Evolutionary conservation across 2,329 filamentous ascomycete species (phyloP), one percentile per base, ranked within the genome.

Genomic region (Botrytis squamosa): DNA sequence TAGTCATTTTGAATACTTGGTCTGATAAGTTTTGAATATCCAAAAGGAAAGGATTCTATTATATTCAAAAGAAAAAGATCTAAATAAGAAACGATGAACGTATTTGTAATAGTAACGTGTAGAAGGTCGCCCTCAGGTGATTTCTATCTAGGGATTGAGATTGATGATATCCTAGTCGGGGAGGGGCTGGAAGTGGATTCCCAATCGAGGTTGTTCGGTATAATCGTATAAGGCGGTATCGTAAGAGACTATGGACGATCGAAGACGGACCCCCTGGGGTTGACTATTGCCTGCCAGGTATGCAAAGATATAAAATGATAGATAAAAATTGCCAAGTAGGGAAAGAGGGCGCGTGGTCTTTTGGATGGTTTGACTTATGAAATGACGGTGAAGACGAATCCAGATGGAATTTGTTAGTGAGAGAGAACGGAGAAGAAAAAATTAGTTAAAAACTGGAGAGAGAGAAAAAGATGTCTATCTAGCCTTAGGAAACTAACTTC

Each of bases 1-100:
- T 81, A 29, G 80, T 80, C 80, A 81, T 81, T 3, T 74, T 75
- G 69, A 63, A 65, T 59, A n/a, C 70, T 65, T 66, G 52, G 52
- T 18, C 16, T 57, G 40, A 46, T 36, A 16, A 20, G 14, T 12
- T 7, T 57, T 57, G 44, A 36, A 62, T 73, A 42, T 62, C 57
- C 42, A 57, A 49, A 68, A 46, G 12, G 7, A 70, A 42, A 55
- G 8, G 52, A 9, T 52, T 25, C 33, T 57, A 36, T 65, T 68
- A 22, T 66, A 44, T 65, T 68, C 33, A 42, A 40, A 68, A 42
- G 52, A 52, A 68, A 46, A 25, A 20, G 25, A 72, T 36, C 16
- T 40, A 29, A 49, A 36, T 33, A 38, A 29, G 69, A 55, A 55
- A n/a, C 9, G 29, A 55, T 44, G 5, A 59, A 44, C 12, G 10